Percentiles rank a stretch among this genome's conserved stretches.
Conservation (phyloP, 805 yeast genomes). For the Geotrichum ghanense region DNA sequence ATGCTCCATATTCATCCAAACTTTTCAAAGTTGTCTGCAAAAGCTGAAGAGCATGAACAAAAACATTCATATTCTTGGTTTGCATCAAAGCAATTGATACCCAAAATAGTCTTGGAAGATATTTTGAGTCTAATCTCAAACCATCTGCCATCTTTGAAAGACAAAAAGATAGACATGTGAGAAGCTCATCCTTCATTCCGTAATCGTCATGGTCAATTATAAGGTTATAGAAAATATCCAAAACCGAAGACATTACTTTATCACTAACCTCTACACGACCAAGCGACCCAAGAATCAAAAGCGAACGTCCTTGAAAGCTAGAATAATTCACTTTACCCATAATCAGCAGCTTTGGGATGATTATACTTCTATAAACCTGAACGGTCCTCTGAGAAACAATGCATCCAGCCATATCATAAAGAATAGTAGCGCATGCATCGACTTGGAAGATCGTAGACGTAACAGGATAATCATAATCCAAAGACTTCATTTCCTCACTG, state of each 20-base stretch:
- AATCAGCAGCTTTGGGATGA: slow-evolving; percentile 9
- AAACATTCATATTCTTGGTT: slow-evolving; percentile 10
- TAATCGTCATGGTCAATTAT: slow-evolving; percentile 13
- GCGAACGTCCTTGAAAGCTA: slow-evolving; percentile 26
- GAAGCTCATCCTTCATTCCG: slow-evolving; percentile 25
- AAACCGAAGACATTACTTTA: slow-evolving; percentile 32
- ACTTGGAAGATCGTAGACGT: slow-evolving; percentile 8
- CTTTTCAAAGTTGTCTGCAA: slow-evolving; percentile 12
- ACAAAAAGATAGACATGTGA: slow-evolving; percentile 33
- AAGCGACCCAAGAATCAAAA: slow-evolving; percentile 58
- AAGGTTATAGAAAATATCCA: slow-evolving; percentile 12
- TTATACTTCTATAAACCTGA: slow-evolving; percentile 17
- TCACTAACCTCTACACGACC: slow-evolving; percentile 54
- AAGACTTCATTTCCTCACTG: slow-evolving; percentile 13
- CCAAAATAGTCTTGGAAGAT: slow-evolving; percentile 43
- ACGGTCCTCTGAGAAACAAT: slow-evolving; percentile 15
- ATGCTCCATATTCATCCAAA: slow-evolving; percentile 16
- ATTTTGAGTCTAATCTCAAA: slow-evolving; percentile 32
- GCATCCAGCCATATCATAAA: slow-evolving; percentile 13
- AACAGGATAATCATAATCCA: slow-evolving; percentile 11
- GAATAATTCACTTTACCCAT: slow-evolving; percentile 10
- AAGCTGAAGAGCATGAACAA: slow-evolving; percentile 14
- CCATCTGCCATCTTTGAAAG: slow-evolving; percentile 40
- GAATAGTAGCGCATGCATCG: slow-evolving; percentile 14
- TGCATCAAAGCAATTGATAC: slow-evolving; percentile 15